A percentile compares a stretch with the other conserved stretches of the same genome.
phyloP scores from a whole-genome alignment of 768 basidiomycete genomes.

The Boletus sp. region DNA sequence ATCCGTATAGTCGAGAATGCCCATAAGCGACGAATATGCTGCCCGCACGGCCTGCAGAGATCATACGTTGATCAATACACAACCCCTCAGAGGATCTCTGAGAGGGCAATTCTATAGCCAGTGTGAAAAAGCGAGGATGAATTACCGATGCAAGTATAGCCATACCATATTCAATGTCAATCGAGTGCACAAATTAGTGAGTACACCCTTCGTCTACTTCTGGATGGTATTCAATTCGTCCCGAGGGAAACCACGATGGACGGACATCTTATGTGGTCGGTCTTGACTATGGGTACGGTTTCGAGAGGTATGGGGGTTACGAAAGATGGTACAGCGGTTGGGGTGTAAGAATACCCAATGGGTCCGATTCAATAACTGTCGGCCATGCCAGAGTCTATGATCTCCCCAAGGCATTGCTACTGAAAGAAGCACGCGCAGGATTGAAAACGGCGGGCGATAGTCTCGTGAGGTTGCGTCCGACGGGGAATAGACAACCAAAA shows the following conservation, averaged over 20 bases:
- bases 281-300: constrained; percentile 12
- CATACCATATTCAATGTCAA: constrained; percentile 19
- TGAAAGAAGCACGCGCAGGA: constrained; percentile 4
- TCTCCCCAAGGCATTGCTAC: constrained; percentile 10
- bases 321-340: constrained; percentile 11
- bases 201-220: not conserved
- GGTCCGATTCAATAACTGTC: not conserved
- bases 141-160: constrained; percentile 14
- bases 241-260: constrained; percentile 4
- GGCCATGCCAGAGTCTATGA: not conserved
- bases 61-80: constrained; percentile 9
- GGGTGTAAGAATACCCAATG: not conserved
- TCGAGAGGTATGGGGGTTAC: constrained; percentile 14
- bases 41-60: constrained; percentile 17
- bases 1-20: constrained; percentile 1
- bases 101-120: not conserved
- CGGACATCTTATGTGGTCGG: constrained; percentile 3
- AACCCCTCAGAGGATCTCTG: constrained; percentile 9
- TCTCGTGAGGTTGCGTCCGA: not conserved
- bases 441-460: constrained; percentile 5
- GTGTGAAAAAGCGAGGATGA: constrained; percentile 4
- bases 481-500: not conserved
- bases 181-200: constrained; percentile 13
- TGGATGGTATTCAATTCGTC: not conserved
- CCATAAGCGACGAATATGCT: constrained; percentile 17